Conservation (phyloP, 202 grass and related monocot species). For the Dendrocalamus latiflorus region DNA sequence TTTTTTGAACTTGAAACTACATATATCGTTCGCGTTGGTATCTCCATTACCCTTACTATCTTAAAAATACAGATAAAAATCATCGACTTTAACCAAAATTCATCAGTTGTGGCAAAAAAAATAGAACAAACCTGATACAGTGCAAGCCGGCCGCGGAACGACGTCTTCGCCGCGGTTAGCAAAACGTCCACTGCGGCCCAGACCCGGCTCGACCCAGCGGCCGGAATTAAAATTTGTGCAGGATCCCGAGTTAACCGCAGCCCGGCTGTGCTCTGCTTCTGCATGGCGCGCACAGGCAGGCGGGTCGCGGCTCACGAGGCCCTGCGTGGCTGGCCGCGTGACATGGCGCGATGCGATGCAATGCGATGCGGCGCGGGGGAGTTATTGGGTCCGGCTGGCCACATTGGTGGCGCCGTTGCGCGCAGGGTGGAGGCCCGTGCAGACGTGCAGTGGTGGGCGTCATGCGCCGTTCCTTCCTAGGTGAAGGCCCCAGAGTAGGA, state of each 20-base stretch:
- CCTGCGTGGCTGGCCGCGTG: background rate
- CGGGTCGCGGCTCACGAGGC: background rate
- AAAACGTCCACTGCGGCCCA: constrained; percentile 25
- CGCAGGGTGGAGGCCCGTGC: background rate
- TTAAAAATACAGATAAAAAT: too few species aligned
- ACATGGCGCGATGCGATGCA: constrained; percentile 8
- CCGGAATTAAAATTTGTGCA: background rate
- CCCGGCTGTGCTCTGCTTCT: background rate
- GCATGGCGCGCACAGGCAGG: background rate
- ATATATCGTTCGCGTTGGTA: rapidly evolving
- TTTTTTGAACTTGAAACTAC: too few species aligned
- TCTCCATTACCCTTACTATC: too few species aligned
- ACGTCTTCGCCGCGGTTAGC: too few species aligned
- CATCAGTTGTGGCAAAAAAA: too few species aligned
- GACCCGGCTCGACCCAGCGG: background rate
- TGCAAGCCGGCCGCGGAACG: background rate
- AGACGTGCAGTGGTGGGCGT: background rate
- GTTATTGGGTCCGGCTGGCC: background rate
- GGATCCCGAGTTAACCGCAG: background rate
- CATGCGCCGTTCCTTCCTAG: background rate
- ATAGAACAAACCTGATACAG: background rate
- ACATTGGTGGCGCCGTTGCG: background rate
- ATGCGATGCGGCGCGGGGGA: too few species aligned
- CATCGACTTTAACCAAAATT: too few species aligned
- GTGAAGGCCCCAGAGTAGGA: background rate